phyloP scores from a whole-genome alignment of 2,329 filamentous ascomycete genomes.

The Ceratocystis harringtonii region DNA sequence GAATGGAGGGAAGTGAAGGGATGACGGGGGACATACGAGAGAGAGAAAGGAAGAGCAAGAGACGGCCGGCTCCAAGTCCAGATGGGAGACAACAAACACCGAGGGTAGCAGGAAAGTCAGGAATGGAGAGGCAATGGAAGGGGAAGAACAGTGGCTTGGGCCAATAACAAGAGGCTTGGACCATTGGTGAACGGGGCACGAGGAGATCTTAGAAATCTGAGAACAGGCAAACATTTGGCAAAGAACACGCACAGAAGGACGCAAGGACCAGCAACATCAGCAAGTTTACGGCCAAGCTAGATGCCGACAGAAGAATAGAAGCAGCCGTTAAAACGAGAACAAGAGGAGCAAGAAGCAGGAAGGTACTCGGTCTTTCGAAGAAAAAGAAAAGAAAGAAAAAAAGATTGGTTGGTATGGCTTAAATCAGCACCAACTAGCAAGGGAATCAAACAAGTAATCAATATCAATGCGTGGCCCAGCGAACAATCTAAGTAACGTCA shows the following conservation, averaged over 20 bases:
- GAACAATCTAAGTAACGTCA: too few species aligned
- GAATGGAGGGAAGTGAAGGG: not conserved
- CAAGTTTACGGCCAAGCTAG: not conserved
- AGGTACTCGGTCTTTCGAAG: not conserved
- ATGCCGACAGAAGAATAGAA: not conserved
- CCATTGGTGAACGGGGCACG: not conserved
- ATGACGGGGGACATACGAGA: not conserved
- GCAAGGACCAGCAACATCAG: not conserved
- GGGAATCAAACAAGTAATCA: not conserved
- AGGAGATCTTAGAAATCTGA: not conserved
- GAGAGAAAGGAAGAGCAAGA: not conserved
- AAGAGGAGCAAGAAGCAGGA: not conserved
- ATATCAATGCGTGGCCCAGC: not conserved
- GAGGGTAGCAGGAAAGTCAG: not conserved
- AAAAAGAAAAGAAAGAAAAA: not conserved
- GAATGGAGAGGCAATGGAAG: not conserved
- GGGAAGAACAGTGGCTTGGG: not conserved
- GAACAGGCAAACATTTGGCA: not conserved
- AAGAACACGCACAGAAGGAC: constrained; percentile 4
- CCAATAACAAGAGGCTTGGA: not conserved
- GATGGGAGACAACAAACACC: not conserved
- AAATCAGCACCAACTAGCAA: not conserved
- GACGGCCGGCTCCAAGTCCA: too few species aligned
- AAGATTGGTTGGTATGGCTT: not conserved
- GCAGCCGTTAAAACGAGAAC: not conserved